Conservation (phyloP, 306 rosid species). For the Aeschynomene evenia region DNA sequence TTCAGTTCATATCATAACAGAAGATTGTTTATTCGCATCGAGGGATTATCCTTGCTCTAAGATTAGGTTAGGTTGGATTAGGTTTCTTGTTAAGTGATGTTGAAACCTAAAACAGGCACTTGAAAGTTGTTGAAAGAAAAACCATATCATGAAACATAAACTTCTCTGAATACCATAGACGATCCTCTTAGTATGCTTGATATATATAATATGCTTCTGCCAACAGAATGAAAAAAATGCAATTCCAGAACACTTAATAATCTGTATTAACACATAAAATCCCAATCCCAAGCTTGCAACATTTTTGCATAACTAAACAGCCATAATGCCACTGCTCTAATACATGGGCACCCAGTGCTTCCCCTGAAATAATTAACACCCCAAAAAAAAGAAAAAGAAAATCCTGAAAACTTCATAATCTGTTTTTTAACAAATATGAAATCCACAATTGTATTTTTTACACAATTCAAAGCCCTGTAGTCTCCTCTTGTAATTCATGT, state of each 20-base stretch:
- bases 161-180: too few relatives aligned
- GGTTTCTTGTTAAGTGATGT: too few relatives aligned
- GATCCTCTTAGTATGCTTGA: too few relatives aligned
- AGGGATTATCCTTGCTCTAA: too few relatives aligned
- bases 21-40: too few relatives aligned
- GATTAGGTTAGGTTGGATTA: too few relatives aligned
- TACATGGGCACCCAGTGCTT: conserved; percentile 23
- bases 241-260: conserved; percentile 22
- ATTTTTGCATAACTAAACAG: conserved; percentile 8
- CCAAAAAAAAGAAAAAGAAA: background rate
- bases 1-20: background rate
- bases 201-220: too few relatives aligned
- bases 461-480: conserved; percentile 28
- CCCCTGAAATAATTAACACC: conserved; percentile 17
- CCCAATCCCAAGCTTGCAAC: conserved; percentile 11
- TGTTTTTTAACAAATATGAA: conserved; percentile 19
- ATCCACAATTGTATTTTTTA: conserved; percentile 2
- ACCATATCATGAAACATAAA: too few relatives aligned
- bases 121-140: too few relatives aligned
- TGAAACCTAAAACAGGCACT: too few relatives aligned
- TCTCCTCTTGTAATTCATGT: conserved; percentile 43
- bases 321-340: background rate
- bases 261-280: conserved; percentile 20
- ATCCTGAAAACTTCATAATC: conserved; percentile 32
- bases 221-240: background rate